Base-by-base conservation (phyloP, 441 rosid species). In the Adansonia madagascariensis region DNA sequence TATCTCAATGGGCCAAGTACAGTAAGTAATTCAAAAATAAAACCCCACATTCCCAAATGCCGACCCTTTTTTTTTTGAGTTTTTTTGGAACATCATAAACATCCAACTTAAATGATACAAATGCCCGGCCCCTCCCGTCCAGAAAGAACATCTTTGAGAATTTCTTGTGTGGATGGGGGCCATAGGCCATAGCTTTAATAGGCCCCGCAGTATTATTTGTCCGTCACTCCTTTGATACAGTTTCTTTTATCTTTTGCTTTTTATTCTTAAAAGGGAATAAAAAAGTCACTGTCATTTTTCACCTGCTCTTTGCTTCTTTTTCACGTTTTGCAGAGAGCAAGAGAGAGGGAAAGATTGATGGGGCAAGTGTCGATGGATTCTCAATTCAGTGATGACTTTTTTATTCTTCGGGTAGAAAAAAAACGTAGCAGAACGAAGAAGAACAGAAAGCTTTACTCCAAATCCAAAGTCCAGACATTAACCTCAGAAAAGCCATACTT, bases 301-400 rank as follows among this genome's bases (percentile, higher is more conserved):
- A 81, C 86, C 82, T 53, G 82, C 73, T 73, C 82, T 81, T 91
- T 91, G 88, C 95, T 90, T 92, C 86, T 86, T 75, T 82, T 85
- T 87, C 86, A 91, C 95, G 95, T 86, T 88, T 75, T 68, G 80
- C 86, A 78, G 81, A 43, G 41, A 4, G 41, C 41, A 35, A 82
- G 84, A 74, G 81, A 55, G 47, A 60, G 17, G 15, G 39, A 79
- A 17, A 81, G 87, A 80, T 81, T 80, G 91, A 85, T 82, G 75
- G 85, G 81, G 79, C 77, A 79, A 74, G 84, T 79, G 75, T 4
- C 65, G 85, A 82, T 63, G 77, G 87, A 80, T 83, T 90, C 91
- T 87, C 83, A 82, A 82, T 84, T 78, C 80, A 71, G 82, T 80
- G 61, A 76, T 49, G 49, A 64, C 68, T 67, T 3, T 73, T 12